Evolutionary conservation across 371 early-diverging fungal genomes (phyloP).

Genomic region (Lichtheimia corymbifera): DNA sequence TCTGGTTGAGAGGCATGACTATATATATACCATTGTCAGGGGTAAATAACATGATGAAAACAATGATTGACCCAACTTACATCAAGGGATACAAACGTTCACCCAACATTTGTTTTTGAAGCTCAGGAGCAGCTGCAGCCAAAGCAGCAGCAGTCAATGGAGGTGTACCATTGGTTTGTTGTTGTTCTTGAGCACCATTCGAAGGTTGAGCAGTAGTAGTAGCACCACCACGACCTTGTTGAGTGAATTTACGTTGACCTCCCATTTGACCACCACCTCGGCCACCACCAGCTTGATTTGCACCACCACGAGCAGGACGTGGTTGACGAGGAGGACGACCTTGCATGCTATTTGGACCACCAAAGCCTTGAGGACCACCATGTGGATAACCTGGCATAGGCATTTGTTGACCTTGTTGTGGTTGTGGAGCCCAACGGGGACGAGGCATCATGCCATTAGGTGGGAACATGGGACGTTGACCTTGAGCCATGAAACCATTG

Average conservation of each 20-base stretch:
- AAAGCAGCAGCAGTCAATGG: constrained; percentile 67
- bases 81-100: constrained; percentile 85
- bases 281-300: constrained; percentile 31
- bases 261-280: constrained; percentile 20
- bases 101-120: constrained; percentile 82
- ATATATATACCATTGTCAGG: not conserved
- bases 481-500: constrained; percentile 63
- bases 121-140: constrained; percentile 66
- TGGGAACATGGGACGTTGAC: constrained; percentile 59
- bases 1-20: constrained; percentile 53
- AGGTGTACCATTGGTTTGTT: constrained; percentile 12
- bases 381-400: constrained; percentile 41
- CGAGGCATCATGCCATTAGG: constrained; percentile 36
- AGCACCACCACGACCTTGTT: constrained; percentile 17
- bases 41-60: not conserved
- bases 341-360: constrained; percentile 31
- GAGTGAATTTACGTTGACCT: constrained; percentile 16
- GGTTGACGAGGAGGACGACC: constrained; percentile 50
- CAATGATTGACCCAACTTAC: constrained; percentile 13
- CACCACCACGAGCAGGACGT: constrained; percentile 63
- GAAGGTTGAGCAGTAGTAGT: not conserved
- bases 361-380: constrained; percentile 44
- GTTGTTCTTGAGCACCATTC: constrained; percentile 17
- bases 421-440: constrained; percentile 72
- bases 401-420: constrained; percentile 62